Conservation (phyloP, 1,139 yeast genomes). For the Pichia cactophila region DNA sequence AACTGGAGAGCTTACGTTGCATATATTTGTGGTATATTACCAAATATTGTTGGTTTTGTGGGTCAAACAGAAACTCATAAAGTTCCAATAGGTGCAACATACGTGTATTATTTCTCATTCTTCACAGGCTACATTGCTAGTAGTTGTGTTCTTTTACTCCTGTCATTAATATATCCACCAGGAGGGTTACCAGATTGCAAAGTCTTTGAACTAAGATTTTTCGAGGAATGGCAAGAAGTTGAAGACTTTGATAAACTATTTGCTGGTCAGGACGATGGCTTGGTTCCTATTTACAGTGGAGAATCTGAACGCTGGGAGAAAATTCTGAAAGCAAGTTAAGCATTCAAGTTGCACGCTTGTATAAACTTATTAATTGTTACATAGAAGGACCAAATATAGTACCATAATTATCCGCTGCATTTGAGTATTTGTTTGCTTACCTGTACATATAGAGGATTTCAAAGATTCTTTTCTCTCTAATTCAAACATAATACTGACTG, state of each 20-base stretch:
- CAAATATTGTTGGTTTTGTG: conserved; percentile 82
- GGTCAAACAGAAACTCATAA: conserved; percentile 44
- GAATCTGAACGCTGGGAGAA: conserved; percentile 1
- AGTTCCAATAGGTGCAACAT: conserved; percentile 76
- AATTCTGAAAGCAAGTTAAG: neutral
- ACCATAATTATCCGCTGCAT: no score
- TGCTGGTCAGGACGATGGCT: neutral
- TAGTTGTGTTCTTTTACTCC: conserved; percentile 39
- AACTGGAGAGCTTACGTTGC: conserved; percentile 80
- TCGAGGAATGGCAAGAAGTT: conserved; percentile 35
- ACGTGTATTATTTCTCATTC: conserved; percentile 65
- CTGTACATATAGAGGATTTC: no score
- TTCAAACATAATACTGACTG: no score
- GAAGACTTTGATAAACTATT: conserved; percentile 46
- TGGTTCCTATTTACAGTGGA: conserved; percentile 1
- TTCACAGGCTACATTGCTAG: conserved; percentile 66
- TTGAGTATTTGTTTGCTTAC: no score
- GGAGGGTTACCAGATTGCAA: conserved; percentile 41
- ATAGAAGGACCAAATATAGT: no score
- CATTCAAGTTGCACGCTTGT: neutral
- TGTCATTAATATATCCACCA: conserved; percentile 49
- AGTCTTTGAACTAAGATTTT: conserved; percentile 14
- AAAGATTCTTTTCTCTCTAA: no score
- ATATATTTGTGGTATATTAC: conserved; percentile 66
- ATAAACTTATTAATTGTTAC: no score